Evolutionary conservation across 345 rosid genomes (phyloP).

Genomic region (Hibiscus mutabilis): DNA sequence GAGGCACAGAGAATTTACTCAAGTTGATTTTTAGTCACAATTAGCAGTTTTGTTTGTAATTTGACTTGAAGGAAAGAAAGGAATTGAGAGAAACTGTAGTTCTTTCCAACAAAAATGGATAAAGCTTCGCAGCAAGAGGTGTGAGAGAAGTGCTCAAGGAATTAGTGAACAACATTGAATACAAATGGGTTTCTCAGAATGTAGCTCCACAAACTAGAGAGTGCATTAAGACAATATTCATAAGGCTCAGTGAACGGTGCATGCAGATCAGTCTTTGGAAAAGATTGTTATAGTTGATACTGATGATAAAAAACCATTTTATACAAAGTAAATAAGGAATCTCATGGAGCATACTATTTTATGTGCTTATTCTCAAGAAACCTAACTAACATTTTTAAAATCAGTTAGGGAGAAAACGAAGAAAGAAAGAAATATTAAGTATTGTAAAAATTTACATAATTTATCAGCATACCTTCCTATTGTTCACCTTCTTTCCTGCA

Average conservation of each 20-base stretch:
- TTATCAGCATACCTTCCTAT: constrained; percentile 56
- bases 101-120: background rate
- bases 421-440: background rate
- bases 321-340: background rate
- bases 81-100: background rate
- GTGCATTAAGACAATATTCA: background rate
- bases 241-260: background rate
- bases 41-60: background rate
- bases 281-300: background rate
- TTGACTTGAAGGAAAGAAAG: background rate
- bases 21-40: background rate
- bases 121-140: background rate
- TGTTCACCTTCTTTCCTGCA: constrained; percentile 47
- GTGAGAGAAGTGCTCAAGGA: background rate
- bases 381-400: background rate
- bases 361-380: background rate
- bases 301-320: background rate
- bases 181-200: background rate
- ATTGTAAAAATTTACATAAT: background rate
- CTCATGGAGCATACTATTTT: background rate
- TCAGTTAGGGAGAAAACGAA: background rate
- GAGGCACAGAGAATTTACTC: background rate
- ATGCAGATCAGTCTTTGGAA: background rate
- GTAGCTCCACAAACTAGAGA: background rate
- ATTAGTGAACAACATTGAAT: background rate